phyloP scores from a whole-genome alignment of 768 basidiomycete genomes.

The Podaxis pistillaris region DNA sequence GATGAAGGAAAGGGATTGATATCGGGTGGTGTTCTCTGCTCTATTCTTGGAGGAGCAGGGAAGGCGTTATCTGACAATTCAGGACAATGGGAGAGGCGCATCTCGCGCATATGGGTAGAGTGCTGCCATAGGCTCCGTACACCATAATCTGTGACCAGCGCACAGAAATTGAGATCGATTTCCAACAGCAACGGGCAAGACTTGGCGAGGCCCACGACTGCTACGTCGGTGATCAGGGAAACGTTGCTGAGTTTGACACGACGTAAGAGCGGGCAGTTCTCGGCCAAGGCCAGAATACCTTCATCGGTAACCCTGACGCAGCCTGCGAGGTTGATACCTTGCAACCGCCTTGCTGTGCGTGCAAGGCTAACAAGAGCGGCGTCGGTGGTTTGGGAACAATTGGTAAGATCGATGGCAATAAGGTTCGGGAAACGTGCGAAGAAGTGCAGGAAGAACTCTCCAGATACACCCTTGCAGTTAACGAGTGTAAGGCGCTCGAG shows the following conservation, averaged over 20 bases:
- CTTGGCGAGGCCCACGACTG: conserved; percentile 74
- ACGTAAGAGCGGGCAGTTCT: conserved; percentile 72
- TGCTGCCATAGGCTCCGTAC: conserved; percentile 84
- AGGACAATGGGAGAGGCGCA: conserved; percentile 78
- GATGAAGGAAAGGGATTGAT: conserved; percentile 45
- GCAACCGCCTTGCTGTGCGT: conserved; percentile 65
- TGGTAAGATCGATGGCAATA: conserved; percentile 83
- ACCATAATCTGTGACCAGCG: conserved; percentile 70
- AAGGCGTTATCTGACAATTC: conserved; percentile 84
- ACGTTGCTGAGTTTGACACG: conserved; percentile 88
- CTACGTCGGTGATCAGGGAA: conserved; percentile 68
- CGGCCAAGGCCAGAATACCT: conserved; percentile 75
- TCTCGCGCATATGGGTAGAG: conserved; percentile 84
- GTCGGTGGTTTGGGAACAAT: conserved; percentile 69
- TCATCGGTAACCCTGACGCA: conserved; percentile 80
- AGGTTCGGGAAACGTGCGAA: conserved; percentile 73
- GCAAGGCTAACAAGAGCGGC: conserved; percentile 71
- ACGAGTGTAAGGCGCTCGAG: conserved; percentile 89
- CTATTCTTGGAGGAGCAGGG: conserved; percentile 61
- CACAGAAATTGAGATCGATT: conserved; percentile 88
- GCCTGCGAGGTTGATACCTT: conserved; percentile 88
- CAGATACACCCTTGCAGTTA: conserved; percentile 69
- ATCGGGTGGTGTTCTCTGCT: conserved; percentile 29
- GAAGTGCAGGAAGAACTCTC: conserved; percentile 58
- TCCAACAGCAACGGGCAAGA: conserved; percentile 87